Evolutionary conservation across 2,329 filamentous ascomycete genomes (phyloP).

Genomic region (Didymella exigua): DNA sequence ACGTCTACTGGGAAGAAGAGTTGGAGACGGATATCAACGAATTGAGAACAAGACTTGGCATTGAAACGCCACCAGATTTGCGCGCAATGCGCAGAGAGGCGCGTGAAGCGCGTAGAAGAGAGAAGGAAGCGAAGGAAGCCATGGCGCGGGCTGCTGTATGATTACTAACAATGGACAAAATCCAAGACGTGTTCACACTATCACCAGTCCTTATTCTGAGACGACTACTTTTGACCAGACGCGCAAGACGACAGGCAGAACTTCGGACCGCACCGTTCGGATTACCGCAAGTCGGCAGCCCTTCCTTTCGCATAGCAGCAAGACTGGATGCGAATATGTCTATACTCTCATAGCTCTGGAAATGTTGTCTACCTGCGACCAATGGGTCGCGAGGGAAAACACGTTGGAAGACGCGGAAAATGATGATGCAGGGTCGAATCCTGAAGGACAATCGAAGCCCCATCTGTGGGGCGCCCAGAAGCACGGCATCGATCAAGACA

Average conservation of each 20-base stretch:
- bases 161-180: constrained; percentile 21
- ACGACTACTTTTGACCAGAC: not conserved
- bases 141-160: constrained; percentile 27
- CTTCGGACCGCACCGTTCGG: not conserved
- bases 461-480: not conserved
- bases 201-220: not conserved
- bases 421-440: not conserved
- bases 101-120: constrained; percentile 69
- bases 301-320: not conserved
- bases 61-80: constrained; percentile 88
- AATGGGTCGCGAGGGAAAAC: not conserved
- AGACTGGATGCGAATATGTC: not conserved
- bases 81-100: constrained; percentile 75
- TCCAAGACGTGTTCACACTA: constrained; percentile 2
- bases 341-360: not conserved
- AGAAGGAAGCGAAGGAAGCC: constrained; percentile 58
- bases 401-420: not conserved
- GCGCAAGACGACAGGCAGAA: not conserved
- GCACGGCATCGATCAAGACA: not conserved
- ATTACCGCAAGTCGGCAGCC: not conserved
- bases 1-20: constrained; percentile 97
- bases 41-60: constrained; percentile 74
- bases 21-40: constrained; percentile 81
- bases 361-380: not conserved
- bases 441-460: constrained; percentile 3